phyloP scores from a whole-genome alignment of 2,329 filamentous ascomycete genomes.

The Fusarium scirpi region DNA sequence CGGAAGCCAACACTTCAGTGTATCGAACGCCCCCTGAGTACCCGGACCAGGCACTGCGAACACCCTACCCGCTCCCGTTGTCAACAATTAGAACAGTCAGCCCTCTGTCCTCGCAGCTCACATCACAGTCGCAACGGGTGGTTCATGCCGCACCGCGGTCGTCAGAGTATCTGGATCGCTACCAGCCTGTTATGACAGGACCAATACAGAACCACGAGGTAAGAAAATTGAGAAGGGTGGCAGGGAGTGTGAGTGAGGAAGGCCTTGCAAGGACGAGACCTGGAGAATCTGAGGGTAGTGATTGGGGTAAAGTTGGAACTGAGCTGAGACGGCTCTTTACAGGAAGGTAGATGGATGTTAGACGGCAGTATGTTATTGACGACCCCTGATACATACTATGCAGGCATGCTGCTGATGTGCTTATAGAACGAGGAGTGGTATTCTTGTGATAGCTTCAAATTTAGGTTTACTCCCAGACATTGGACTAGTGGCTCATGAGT shows the following conservation, averaged over 20 bases:
- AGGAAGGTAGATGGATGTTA: constrained; percentile 25
- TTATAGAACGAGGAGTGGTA: background rate
- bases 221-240: constrained; percentile 23
- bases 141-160: constrained; percentile 41
- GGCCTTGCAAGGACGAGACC: background rate
- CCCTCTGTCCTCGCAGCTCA: constrained; percentile 35
- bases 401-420: background rate
- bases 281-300: constrained; percentile 17
- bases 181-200: constrained; percentile 40
- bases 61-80: constrained; percentile 32
- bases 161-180: constrained; percentile 53
- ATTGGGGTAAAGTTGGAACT: constrained; percentile 41
- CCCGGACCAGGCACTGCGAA: constrained; percentile 28
- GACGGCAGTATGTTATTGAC: background rate
- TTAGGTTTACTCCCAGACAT: background rate
- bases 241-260: constrained; percentile 27
- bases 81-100: constrained; percentile 23
- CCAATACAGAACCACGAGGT: constrained; percentile 8
- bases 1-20: constrained; percentile 41
- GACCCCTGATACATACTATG: background rate
- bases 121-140: constrained; percentile 28
- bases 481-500: background rate
- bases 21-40: constrained; percentile 51
- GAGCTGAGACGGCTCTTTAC: constrained; percentile 45
- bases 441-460: background rate